Conservation (phyloP, 352 stramenopile species). For the Phytophthora agathidicida region DNA sequence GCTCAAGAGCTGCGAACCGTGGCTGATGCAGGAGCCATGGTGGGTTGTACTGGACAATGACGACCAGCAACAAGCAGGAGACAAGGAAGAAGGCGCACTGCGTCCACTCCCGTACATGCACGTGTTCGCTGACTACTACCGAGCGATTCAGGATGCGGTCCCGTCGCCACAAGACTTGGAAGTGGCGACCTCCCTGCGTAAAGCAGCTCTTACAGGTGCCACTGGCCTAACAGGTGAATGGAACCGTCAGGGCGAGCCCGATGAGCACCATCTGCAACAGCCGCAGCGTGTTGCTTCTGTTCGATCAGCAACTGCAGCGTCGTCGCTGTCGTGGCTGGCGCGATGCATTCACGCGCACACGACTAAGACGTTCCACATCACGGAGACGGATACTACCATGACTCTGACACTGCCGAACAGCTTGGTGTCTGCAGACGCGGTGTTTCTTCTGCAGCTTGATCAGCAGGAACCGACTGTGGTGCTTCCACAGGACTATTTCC, state of each 20-base stretch:
- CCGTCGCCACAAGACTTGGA: slow-evolving; percentile 51
- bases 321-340: slow-evolving; percentile 53
- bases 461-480: slow-evolving; percentile 47
- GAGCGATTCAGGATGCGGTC: slow-evolving; percentile 43
- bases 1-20: slow-evolving; percentile 62
- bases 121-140: slow-evolving; percentile 58
- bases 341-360: slow-evolving; percentile 62
- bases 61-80: slow-evolving; percentile 36
- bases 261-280: slow-evolving; percentile 50
- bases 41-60: slow-evolving; percentile 57
- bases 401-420: slow-evolving; percentile 65
- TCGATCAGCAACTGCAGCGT: slow-evolving; percentile 33
- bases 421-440: slow-evolving; percentile 54
- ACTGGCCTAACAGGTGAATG: slow-evolving; percentile 56
- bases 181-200: slow-evolving; percentile 47
- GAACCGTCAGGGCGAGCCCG: slow-evolving; percentile 44
- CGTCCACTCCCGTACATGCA: slow-evolving; percentile 52
- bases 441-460: slow-evolving; percentile 59
- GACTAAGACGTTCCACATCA: slow-evolving; percentile 58
- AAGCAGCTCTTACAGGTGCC: slow-evolving; percentile 43
- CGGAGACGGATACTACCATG: slow-evolving; percentile 65
- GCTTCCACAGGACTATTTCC: slow-evolving; percentile 63
- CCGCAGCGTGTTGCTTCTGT: slow-evolving; percentile 37
- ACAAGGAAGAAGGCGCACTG: slow-evolving; percentile 42
- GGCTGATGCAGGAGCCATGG: slow-evolving; percentile 60